Evolutionary conservation across 148 eudicot genomes (phyloP), one percentile per base, ranked within the genome.

Genomic region (Vaccinium macrocarpon): DNA sequence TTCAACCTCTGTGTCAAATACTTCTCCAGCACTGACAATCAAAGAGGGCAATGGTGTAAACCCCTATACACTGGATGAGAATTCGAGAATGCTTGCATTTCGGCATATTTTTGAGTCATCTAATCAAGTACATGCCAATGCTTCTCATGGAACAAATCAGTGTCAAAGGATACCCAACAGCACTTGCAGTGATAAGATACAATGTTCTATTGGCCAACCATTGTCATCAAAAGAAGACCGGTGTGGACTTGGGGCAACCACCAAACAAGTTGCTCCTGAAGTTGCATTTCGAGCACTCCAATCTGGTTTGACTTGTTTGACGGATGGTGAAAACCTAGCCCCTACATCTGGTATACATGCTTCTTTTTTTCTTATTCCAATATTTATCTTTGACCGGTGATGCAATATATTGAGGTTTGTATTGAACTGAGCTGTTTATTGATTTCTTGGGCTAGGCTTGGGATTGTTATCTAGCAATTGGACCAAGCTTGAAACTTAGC

Each of bases 11-110:
- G 66, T 53, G 46, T 64, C 86, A 53, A 89, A 72, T 78, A 71
- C 42, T 80, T 48, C 68, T 85, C 82, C 88, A 74, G 56, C 87
- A 78, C 80, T 85, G 61, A 46, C 86, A 19, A 84, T 83, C 59
- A 81, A 87, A 78, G 87, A 85, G 53, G 57, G 55, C 85, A 84
- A 68, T 59, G 81, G 84, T 70, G 76, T 79, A 77, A 85, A 64
- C 56, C 80, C 88, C 32, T 76, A 53, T 87, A 35, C 82, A 18
- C 75, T 87, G 87, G 82, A 84, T 80, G 91, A 87, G 83, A 88
- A 87, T 83, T 66, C 83, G 78, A 86, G 86, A 75, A 61, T 66
- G 83, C 87, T 71, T 85, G 80, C 85, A 75, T 84, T 80, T 79
- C 79, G 86, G 73, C 75, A 82, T 14, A 49, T 83, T 80, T 66